Base-by-base conservation (phyloP, 2,329 filamentous ascomycete species). In the Colletotrichum echinochloae region DNA sequence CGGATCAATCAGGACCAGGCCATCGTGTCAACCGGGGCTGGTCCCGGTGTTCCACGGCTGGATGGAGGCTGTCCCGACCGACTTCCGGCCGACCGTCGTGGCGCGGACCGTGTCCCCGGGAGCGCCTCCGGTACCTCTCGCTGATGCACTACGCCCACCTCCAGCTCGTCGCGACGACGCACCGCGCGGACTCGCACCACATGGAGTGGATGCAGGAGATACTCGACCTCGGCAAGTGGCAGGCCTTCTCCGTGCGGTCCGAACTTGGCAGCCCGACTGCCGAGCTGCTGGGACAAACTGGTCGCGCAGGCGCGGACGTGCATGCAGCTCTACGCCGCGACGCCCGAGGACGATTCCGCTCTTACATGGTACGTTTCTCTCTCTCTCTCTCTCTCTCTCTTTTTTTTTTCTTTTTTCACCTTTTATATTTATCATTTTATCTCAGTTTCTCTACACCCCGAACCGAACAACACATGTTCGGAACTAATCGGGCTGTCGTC, bases 41-140 rank as follows among this genome's bases (percentile, higher is more conserved):
- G 74, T 77, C 3, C 66, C 78, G 1, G 64, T 79, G 7, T 75
- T 78, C 56, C 75, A 78, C 28, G 74, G 51, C 20, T 73, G 71
- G 71, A 59, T 63, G 12, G 39, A 55, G 2, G n/a, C 39, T 3
- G 39, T 73, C 6, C 71, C 71, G 0, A 28, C 26, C 1, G 63
- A 65, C 1, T 73, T 72, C 11, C 41, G 52, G 33, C 64, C 69
- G 12, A 51, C 65, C n/a, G 48, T 37, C 1, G 69, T 64, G 3
- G 51, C 48, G 1, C 37, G 18, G 0, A 44, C 51, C 5, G 71
- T 65, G 3, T 41, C 71, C n/a, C 5, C 26, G 52, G 1, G 60
- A 66, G 11, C 54, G 49, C 2, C 26, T 72, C 7, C 16, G 69
- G 12, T 72, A 65, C 23, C 49, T 73, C 5, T 63, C 60, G 1